These are phyloP conservation scores for Boechera retrofracta DNA, from an alignment of 345 rosid genomes.

Conservation along the genomic window DNA sequence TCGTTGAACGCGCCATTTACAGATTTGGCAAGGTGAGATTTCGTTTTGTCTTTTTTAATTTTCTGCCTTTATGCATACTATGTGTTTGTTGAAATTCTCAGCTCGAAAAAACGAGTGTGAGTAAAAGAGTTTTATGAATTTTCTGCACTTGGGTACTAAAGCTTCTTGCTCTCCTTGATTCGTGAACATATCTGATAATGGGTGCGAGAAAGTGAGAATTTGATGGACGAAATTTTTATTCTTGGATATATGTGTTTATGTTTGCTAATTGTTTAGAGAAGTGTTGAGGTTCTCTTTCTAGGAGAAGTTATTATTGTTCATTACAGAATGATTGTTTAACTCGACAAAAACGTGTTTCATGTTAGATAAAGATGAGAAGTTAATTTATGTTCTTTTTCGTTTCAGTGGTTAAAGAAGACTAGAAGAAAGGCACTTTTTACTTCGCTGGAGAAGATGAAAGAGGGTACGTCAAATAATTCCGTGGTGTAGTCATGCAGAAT, in stretches of 20 bases:
- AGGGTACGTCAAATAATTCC: constrained; percentile 55
- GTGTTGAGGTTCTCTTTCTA: background rate
- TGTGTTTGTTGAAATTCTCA: constrained; percentile 40
- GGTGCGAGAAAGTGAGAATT: constrained; percentile 11
- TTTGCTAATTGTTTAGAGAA: no score
- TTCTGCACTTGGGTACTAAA: background rate
- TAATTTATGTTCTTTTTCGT: constrained; percentile 12
- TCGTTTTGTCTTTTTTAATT: background rate
- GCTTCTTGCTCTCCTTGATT: constrained; percentile 10
- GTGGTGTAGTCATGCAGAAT: background rate
- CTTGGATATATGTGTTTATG: background rate
- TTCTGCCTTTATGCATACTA: background rate
- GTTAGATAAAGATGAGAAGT: background rate
- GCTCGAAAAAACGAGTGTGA: constrained; percentile 11
- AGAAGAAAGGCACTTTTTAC: constrained; percentile 85
- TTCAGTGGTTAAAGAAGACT: constrained; percentile 87
- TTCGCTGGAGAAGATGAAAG: constrained; percentile 91
- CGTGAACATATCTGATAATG: background rate
- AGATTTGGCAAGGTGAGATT: constrained; percentile 76
- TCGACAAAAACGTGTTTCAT: no score
- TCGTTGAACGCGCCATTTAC: constrained; percentile 81
- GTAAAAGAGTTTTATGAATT: background rate
- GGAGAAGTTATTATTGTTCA: no score
- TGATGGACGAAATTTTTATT: background rate
- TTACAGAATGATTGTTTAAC: no score